A percentile compares a stretch with the other conserved stretches of the same genome.
Evolutionary conservation across 345 rosid species (phyloP).

Genomic region (Orychophragmus violaceus): DNA sequence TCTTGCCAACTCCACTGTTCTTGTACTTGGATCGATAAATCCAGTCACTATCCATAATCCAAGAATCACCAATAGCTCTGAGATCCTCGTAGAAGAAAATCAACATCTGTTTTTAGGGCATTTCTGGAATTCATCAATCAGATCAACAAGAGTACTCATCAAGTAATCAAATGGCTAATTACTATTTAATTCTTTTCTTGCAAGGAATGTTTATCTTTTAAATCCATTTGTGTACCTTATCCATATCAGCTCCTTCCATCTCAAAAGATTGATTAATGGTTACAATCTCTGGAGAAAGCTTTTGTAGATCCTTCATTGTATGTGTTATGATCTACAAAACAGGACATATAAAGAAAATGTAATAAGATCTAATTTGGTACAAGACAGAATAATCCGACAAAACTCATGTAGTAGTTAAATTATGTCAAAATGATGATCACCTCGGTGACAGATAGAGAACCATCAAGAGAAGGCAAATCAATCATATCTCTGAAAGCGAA

Average conservation of each 20-base stretch:
- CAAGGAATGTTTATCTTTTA: not conserved
- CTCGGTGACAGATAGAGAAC: conserved; percentile 43
- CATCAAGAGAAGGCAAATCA: conserved; percentile 57
- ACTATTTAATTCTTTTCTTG: not conserved
- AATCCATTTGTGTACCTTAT: conserved; percentile 30
- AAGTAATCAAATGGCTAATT: conserved; percentile 6
- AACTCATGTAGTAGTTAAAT: too few relatives aligned
- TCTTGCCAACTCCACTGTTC: conserved; percentile 34
- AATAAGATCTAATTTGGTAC: not conserved
- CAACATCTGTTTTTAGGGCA: conserved; percentile 47
- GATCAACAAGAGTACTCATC: conserved; percentile 29
- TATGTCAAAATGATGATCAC: too few relatives aligned
- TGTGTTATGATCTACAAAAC: conserved; percentile 42
- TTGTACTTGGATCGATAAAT: conserved; percentile 42
- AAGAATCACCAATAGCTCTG: conserved; percentile 63
- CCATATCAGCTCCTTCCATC: conserved; percentile 40
- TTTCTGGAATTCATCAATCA: conserved; percentile 32
- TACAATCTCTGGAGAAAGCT: conserved; percentile 54
- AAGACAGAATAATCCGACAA: too few relatives aligned
- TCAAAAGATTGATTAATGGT: conserved; percentile 36
- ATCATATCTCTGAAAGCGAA: conserved; percentile 56
- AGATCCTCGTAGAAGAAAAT: conserved; percentile 47
- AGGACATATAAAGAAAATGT: not conserved
- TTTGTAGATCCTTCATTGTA: conserved; percentile 64
- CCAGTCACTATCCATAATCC: conserved; percentile 50